phyloP scores from a whole-genome alignment of 768 basidiomycete species.

The Boletus subparvulus region DNA sequence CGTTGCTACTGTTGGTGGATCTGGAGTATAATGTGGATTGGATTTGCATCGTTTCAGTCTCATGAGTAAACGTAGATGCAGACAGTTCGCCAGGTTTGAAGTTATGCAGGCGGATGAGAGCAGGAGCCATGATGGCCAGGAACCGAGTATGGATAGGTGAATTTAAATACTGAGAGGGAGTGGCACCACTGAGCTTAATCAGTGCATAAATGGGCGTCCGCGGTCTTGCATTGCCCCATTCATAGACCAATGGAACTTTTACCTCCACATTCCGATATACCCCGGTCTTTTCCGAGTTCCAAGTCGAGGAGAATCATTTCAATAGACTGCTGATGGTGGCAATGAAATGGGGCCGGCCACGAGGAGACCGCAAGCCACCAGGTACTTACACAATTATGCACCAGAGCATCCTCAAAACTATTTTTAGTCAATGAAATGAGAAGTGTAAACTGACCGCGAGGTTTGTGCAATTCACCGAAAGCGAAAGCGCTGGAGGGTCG shows the following conservation, averaged over 20 bases:
- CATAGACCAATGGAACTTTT: conserved; percentile 17
- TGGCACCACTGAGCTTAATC: conserved; percentile 13
- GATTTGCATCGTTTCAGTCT: background rate
- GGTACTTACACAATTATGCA: conserved; percentile 8
- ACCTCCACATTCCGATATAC: conserved; percentile 15
- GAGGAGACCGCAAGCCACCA: conserved; percentile 16
- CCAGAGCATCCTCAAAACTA: background rate
- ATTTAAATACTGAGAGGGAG: conserved; percentile 18
- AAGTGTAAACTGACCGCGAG: background rate
- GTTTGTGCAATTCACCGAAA: background rate
- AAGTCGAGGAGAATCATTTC: conserved; percentile 12
- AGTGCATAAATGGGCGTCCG: conserved; percentile 5
- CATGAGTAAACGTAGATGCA: background rate
- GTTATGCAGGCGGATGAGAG: conserved; percentile 3
- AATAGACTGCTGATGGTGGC: conserved; percentile 17
- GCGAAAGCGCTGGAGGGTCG: background rate
- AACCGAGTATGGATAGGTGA: background rate
- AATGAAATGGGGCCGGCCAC: conserved; percentile 20
- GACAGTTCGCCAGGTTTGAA: background rate
- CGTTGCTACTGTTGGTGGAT: background rate
- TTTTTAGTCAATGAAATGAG: background rate
- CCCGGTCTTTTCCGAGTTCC: conserved; percentile 14
- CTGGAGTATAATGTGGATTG: conserved; percentile 12
- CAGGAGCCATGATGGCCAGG: conserved; percentile 9
- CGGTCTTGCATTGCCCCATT: conserved; percentile 17